Conservation (phyloP, 2,329 filamentous ascomycete genomes). For the Sclerotinia nivalis region DNA sequence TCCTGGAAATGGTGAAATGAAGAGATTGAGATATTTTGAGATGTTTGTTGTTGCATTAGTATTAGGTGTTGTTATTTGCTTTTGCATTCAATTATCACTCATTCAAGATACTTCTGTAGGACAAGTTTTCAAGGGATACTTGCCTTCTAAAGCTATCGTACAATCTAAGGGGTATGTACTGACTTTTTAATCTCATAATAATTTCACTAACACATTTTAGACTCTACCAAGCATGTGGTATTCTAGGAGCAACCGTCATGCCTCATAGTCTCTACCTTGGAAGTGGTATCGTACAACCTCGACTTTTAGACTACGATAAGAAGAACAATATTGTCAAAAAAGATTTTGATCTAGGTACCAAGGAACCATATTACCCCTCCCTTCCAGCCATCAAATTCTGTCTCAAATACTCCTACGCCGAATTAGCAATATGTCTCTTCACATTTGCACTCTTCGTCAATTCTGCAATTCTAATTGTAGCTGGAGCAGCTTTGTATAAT, state of each 20-base stretch:
- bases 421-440: conserved; percentile 71
- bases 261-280: conserved; percentile 69
- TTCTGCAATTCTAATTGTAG: conserved; percentile 77
- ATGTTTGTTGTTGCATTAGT: conserved; percentile 63
- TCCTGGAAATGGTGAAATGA: conserved; percentile 57
- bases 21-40: conserved; percentile 63
- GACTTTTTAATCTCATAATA: background rate
- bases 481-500: conserved; percentile 72
- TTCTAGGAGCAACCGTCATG: conserved; percentile 75
- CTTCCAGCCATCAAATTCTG: conserved; percentile 71
- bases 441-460: conserved; percentile 86
- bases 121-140: conserved; percentile 64
- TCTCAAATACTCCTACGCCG: conserved; percentile 70
- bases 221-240: conserved; percentile 72
- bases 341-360: conserved; percentile 41
- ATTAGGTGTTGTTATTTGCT: conserved; percentile 68
- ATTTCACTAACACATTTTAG: conserved; percentile 38
- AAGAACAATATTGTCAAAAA: conserved; percentile 51
- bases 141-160: conserved; percentile 61
- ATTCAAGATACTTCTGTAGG: conserved; percentile 57
- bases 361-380: conserved; percentile 68
- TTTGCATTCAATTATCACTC: conserved; percentile 67
- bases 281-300: conserved; percentile 67
- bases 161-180: conserved; percentile 53
- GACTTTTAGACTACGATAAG: conserved; percentile 63